phyloP scores from a whole-genome alignment of 1,284 basidiomycete genomes.

The Cryptococcus floricola region DNA sequence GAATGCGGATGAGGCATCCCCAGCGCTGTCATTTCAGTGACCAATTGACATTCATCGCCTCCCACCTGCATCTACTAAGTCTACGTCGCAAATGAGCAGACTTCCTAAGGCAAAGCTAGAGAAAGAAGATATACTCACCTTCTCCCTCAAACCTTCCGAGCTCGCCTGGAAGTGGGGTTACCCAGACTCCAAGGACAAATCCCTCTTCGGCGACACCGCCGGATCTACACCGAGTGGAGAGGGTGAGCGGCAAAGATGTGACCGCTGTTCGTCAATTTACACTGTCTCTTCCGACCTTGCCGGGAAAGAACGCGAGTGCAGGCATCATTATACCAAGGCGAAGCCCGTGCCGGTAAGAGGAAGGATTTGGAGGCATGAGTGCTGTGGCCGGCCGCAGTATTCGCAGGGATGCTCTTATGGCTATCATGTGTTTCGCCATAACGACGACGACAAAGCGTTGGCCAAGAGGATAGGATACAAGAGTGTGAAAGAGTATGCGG shows the following conservation, averaged over 20 bases:
- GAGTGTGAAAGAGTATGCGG: constrained; percentile 45
- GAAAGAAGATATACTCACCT: no score
- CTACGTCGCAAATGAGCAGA: no score
- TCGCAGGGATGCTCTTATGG: constrained; percentile 30
- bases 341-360: constrained; percentile 39
- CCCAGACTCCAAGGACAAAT: constrained; percentile 61
- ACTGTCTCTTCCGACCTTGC: constrained; percentile 56
- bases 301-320: constrained; percentile 63
- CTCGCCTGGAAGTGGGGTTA: constrained; percentile 60
- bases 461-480: constrained; percentile 73
- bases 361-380: constrained; percentile 42
- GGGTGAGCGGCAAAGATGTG: constrained; percentile 65
- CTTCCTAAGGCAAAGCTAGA: no score
- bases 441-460: constrained; percentile 60
- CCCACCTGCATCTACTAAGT: no score
- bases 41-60: no score
- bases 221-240: constrained; percentile 60
- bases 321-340: constrained; percentile 72
- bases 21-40: no score
- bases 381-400: constrained; percentile 58
- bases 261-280: constrained; percentile 68
- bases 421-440: constrained; percentile 33
- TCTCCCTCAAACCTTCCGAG: no score
- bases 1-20: no score
- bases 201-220: constrained; percentile 27